Conservation (phyloP, 1,284 basidiomycete genomes). For the Malassezia slooffiae region DNA sequence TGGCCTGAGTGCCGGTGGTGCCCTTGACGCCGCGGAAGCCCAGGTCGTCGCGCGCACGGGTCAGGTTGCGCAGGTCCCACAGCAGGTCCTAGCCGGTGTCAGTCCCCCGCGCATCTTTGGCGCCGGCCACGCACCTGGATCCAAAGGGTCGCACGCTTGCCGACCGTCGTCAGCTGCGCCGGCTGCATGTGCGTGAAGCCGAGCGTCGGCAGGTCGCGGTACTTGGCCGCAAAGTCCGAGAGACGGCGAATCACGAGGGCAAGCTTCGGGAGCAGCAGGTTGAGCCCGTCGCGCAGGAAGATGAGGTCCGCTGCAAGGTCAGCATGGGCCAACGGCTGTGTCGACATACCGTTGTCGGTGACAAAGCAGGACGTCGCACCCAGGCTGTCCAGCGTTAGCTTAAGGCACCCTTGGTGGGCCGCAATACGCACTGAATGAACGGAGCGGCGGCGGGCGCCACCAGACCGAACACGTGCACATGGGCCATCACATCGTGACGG, state of each 20-base stretch:
- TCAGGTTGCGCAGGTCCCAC: constrained; percentile 91
- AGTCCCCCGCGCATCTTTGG: no score
- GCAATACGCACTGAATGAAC: no score
- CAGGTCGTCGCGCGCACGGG: constrained; percentile 78
- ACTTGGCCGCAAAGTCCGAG: constrained; percentile 60
- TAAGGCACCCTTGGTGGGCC: constrained; percentile 1
- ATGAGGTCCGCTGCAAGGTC: constrained; percentile 92
- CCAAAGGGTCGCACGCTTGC: constrained; percentile 98
- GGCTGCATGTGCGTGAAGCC: constrained; percentile 99
- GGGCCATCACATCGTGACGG: constrained; percentile 98
- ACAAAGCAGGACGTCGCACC: constrained; percentile 98
- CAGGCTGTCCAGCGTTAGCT: no score
- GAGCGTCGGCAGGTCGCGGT: constrained; percentile 51
- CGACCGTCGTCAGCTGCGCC: constrained; percentile 93
- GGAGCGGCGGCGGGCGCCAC: constrained; percentile 90
- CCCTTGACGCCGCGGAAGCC: constrained; percentile 98
- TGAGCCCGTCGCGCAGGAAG: constrained; percentile 78
- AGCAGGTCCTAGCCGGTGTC: no score
- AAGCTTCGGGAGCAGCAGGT: constrained; percentile 73
- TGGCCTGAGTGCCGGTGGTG: constrained; percentile 94
- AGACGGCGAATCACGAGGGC: constrained; percentile 81
- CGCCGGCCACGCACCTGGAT: no score
- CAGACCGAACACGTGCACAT: constrained; percentile 90
- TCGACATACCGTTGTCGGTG: constrained; percentile 72
- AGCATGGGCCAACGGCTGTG: no score